Conservation (phyloP, 495 filamentous ascomycete species). For the Daldinia caldariorum region DNA sequence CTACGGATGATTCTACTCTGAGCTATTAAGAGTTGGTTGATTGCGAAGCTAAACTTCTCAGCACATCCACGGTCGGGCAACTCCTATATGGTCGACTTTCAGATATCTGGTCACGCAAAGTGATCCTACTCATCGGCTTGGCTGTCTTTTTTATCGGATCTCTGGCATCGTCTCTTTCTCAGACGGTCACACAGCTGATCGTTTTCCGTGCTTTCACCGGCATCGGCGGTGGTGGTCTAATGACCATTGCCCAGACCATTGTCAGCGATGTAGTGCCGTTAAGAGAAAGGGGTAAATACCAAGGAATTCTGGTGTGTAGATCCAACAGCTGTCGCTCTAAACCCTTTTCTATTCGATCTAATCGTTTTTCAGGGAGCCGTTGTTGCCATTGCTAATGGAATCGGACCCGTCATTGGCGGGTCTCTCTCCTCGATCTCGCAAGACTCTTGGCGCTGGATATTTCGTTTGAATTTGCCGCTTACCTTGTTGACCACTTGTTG, state of each 20-base stretch:
- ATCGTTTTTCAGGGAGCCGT: conserved; percentile 53
- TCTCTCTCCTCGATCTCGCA: conserved; percentile 53
- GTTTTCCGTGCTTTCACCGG: conserved; percentile 65
- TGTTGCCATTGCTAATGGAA: conserved; percentile 63
- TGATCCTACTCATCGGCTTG: conserved; percentile 61
- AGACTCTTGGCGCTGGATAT: conserved; percentile 65
- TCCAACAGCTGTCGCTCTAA: neutral
- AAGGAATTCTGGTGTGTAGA: conserved; percentile 61
- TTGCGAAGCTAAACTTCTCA: conserved; percentile 18
- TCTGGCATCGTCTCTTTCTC: conserved; percentile 61
- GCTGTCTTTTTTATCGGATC: conserved; percentile 66
- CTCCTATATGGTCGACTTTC: conserved; percentile 65
- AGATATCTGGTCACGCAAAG: conserved; percentile 67
- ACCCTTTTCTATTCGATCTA: neutral
- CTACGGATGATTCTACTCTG: neutral
- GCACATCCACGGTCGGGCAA: conserved; percentile 66
- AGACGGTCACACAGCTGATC: conserved; percentile 62
- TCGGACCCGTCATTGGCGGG: conserved; percentile 66
- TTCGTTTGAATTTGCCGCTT: conserved; percentile 62
- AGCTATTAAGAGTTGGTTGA: conserved; percentile 1
- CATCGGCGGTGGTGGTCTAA: conserved; percentile 65
- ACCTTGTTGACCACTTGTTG: conserved; percentile 55
- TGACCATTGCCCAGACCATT: conserved; percentile 64
- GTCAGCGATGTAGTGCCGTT: conserved; percentile 66
- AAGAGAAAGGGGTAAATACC: conserved; percentile 66